Evolutionary conservation across 2,329 filamentous ascomycete species (phyloP).

Genomic region (Penicillium sp.): DNA sequence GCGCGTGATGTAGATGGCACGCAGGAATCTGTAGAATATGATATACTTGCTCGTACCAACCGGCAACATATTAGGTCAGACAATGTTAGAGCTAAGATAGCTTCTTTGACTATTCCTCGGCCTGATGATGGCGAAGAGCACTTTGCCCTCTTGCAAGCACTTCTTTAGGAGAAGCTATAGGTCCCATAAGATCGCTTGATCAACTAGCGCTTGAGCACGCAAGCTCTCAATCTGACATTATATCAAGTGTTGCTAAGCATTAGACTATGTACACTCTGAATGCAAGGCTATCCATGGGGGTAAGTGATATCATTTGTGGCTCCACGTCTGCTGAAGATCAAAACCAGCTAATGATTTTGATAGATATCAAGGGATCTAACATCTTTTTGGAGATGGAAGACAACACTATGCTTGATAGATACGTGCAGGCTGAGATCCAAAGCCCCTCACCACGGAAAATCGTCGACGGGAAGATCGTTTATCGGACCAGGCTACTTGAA

Average conservation of each 20-base stretch:
- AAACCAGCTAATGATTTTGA: neutral
- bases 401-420: neutral
- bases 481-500: neutral
- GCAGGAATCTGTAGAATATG: neutral
- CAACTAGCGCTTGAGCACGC: neutral
- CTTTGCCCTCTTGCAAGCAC: neutral
- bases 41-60: neutral
- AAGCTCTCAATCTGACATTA: neutral
- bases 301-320: neutral
- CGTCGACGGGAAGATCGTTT: neutral
- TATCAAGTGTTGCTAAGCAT: neutral
- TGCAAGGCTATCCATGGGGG: neutral
- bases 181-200: neutral
- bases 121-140: neutral
- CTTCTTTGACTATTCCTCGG: neutral
- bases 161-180: neutral
- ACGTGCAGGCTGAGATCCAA: neutral
- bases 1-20: neutral
- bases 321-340: neutral
- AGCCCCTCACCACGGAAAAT: neutral
- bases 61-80: neutral
- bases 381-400: neutral
- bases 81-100: neutral
- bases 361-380: neutral
- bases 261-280: conserved; percentile 13